Conservation (phyloP, 2,329 filamentous ascomycete species). For the Lecanicillium sp. region DNA sequence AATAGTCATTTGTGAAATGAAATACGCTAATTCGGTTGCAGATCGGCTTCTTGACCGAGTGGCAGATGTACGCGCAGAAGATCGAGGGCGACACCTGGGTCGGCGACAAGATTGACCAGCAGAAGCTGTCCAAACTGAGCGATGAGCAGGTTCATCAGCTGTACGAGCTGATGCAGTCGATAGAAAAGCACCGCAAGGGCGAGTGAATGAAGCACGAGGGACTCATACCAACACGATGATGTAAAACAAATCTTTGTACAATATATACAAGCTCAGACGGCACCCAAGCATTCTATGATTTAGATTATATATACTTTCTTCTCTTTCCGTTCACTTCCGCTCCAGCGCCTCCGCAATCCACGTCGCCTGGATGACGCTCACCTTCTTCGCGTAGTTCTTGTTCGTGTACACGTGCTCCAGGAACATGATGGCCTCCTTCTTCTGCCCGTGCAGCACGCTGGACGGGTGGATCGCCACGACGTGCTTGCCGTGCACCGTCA, state of each 20-base stretch:
- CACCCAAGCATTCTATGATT: neutral
- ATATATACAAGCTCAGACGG: neutral
- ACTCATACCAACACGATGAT: too few relatives aligned
- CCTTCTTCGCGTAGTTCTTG: constrained; percentile 62
- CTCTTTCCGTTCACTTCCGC: constrained; percentile 17
- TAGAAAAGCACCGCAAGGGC: constrained; percentile 38
- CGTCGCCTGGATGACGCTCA: constrained; percentile 52
- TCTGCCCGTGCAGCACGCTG: constrained; percentile 56
- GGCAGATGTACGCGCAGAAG: constrained; percentile 91
- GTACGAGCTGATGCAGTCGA: constrained; percentile 88
- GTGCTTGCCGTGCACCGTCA: constrained; percentile 54
- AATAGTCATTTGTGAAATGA: too few relatives aligned
- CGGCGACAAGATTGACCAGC: constrained; percentile 75
- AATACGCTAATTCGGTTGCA: constrained; percentile 28
- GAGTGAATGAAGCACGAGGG: constrained; percentile 23
- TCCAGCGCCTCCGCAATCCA: constrained; percentile 52
- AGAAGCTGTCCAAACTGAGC: constrained; percentile 89
- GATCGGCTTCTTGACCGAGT: constrained; percentile 95
- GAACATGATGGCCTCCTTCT: constrained; percentile 63
- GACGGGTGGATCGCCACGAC: constrained; percentile 57
- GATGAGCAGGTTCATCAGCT: constrained; percentile 91
- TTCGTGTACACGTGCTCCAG: constrained; percentile 60
- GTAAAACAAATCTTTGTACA: neutral
- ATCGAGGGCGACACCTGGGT: constrained; percentile 83
- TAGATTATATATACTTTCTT: neutral